Evolutionary conservation across 2,329 filamentous ascomycete species (phyloP).

Genomic region (Dendryphion nanum): DNA sequence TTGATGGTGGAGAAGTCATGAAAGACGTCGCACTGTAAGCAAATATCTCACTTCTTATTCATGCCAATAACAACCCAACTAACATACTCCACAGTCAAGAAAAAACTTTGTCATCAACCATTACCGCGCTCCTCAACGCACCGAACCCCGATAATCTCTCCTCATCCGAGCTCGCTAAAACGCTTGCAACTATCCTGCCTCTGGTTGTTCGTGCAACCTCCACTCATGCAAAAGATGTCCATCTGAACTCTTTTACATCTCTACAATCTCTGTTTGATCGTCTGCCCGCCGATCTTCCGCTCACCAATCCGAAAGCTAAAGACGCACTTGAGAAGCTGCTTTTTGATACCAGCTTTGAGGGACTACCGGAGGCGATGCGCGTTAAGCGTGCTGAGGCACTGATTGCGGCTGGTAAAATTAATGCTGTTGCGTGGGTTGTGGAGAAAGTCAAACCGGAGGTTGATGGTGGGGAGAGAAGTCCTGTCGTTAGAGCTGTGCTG

Average conservation of each 20-base stretch:
- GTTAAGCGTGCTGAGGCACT: constrained; percentile 27
- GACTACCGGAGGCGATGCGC: constrained; percentile 25
- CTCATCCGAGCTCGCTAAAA: constrained; percentile 9
- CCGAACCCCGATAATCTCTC: constrained; percentile 15
- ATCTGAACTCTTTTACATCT: constrained; percentile 21
- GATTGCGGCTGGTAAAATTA: constrained; percentile 14
- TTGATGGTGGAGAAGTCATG: constrained; percentile 26
- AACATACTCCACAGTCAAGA: constrained; percentile 13
- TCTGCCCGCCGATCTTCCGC: constrained; percentile 5
- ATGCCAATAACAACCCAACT: not conserved
- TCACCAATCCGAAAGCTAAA: constrained; percentile 10
- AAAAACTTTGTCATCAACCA: constrained; percentile 21
- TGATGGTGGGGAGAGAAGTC: constrained; percentile 18
- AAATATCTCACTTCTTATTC: not conserved
- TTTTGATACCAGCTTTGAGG: constrained; percentile 23
- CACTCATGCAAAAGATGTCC: constrained; percentile 18
- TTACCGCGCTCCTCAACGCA: constrained; percentile 16
- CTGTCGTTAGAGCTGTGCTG: constrained; percentile 18
- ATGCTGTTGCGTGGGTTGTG: constrained; percentile 12
- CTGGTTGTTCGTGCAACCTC: constrained; percentile 18
- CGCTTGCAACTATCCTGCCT: constrained; percentile 11
- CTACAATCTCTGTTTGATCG: constrained; percentile 19
- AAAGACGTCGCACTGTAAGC: constrained; percentile 23
- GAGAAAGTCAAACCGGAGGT: constrained; percentile 15
- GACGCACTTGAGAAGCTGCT: constrained; percentile 17